phyloP scores from a whole-genome alignment of 306 rosid genomes.

The Vachellia pachyceras region DNA sequence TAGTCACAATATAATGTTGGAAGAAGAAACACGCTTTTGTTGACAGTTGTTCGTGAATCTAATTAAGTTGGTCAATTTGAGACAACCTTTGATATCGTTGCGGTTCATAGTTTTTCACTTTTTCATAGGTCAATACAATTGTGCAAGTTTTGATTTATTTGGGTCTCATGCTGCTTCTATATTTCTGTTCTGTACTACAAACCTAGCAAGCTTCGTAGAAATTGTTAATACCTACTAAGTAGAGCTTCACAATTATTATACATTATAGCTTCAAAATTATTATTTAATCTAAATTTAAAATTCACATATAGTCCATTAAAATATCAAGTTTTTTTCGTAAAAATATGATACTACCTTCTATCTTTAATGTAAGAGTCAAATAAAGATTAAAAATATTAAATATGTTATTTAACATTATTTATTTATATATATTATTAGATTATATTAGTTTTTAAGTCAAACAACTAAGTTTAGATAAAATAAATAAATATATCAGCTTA shows the following conservation, averaged over 20 bases:
- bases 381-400: too few relatives aligned
- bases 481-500: too few relatives aligned
- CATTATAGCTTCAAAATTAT: neutral
- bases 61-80: neutral
- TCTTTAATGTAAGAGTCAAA: too few relatives aligned
- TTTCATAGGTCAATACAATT: neutral
- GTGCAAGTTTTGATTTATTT: neutral
- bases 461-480: too few relatives aligned
- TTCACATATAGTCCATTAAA: neutral
- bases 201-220: neutral
- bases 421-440: too few relatives aligned
- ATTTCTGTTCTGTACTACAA: neutral
- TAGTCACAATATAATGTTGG: neutral
- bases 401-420: too few relatives aligned
- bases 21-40: neutral
- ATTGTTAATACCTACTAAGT: neutral
- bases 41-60: neutral
- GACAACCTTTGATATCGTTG: neutral
- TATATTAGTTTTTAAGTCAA: too few relatives aligned
- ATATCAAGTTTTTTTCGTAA: neutral
- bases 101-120: constrained; percentile 8
- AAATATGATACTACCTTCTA: too few relatives aligned
- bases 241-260: neutral
- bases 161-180: neutral
- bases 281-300: neutral